Conservation (phyloP, 768 basidiomycete genomes). For the Chiua virens region DNA sequence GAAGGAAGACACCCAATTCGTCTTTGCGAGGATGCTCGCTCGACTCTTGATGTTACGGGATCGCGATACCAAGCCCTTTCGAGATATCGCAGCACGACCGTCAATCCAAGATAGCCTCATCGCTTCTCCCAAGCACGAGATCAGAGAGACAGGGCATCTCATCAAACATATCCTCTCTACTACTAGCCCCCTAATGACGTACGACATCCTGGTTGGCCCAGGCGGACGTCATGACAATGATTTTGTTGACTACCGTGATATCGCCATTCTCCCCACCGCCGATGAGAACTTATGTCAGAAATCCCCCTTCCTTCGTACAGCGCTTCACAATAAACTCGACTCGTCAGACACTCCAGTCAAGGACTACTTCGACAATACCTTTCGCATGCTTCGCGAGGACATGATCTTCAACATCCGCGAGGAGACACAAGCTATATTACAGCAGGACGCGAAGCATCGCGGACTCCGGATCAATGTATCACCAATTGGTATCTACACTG, state of each 20-base stretch:
- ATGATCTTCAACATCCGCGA: conserved; percentile 60
- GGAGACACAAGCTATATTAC: conserved; percentile 45
- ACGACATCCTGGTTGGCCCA: conserved; percentile 33
- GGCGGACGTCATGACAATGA: conserved; percentile 76
- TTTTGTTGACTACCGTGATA: conserved; percentile 55
- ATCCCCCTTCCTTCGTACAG: conserved; percentile 49
- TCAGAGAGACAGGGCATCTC: conserved; percentile 34
- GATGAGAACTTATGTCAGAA: conserved; percentile 51
- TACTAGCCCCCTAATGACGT: conserved; percentile 16
- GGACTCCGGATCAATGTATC: conserved; percentile 40
- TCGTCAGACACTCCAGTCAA: conserved; percentile 38
- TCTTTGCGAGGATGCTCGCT: conserved; percentile 51
- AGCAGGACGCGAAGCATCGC: conserved; percentile 38
- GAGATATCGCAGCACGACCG: conserved; percentile 35
- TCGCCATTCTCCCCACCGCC: conserved; percentile 63
- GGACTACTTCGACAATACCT: conserved; percentile 64
- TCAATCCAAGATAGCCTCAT: conserved; percentile 27
- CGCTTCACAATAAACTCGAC: conserved; percentile 44
- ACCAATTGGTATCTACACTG: conserved; percentile 37
- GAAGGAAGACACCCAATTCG: conserved; percentile 33
- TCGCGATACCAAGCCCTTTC: conserved; percentile 36
- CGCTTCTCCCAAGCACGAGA: conserved; percentile 22
- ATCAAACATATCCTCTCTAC: conserved; percentile 41
- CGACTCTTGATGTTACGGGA: conserved; percentile 45
- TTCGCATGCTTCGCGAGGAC: conserved; percentile 63